Conservation (phyloP, 1,139 yeast genomes). For the Candida albicans region DNA sequence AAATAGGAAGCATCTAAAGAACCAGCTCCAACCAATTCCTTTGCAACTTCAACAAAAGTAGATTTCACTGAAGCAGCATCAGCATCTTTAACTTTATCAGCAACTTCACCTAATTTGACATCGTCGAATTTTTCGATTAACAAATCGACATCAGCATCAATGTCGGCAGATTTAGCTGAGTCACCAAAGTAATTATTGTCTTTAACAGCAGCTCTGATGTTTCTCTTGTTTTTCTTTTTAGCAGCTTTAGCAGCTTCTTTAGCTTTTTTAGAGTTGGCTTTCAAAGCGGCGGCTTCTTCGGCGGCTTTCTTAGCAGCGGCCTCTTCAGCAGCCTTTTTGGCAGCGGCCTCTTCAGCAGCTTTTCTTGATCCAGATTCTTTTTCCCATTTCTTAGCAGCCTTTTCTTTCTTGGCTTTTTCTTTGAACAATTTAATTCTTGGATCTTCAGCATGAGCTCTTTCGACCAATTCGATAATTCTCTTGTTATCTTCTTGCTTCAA, state of each 20-base stretch:
- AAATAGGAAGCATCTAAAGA: conserved; percentile 32
- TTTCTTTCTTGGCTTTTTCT: conserved; percentile 92
- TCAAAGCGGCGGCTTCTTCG: conserved; percentile 69
- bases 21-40: conserved; percentile 37
- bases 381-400: conserved; percentile 96
- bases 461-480: conserved; percentile 82
- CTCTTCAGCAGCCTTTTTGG: conserved; percentile 85
- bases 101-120: conserved; percentile 66
- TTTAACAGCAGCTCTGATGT: conserved; percentile 79
- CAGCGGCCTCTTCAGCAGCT: conserved; percentile 85
- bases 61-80: conserved; percentile 54
- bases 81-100: conserved; percentile 56
- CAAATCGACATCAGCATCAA: conserved; percentile 78
- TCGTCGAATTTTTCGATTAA: conserved; percentile 82
- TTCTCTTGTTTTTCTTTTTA: conserved; percentile 97
- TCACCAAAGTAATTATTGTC: conserved; percentile 86
- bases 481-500: conserved; percentile 97
- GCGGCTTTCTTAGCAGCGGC: conserved; percentile 70
- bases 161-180: conserved; percentile 60
- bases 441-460: conserved; percentile 84
- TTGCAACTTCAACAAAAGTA: conserved; percentile 49
- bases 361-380: conserved; percentile 96
- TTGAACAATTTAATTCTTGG: conserved; percentile 94
- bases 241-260: conserved; percentile 98
- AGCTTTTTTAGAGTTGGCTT: conserved; percentile 78